Base-by-base conservation (phyloP, 179 eudicot genomes). In the Drosera spatulata region DNA sequence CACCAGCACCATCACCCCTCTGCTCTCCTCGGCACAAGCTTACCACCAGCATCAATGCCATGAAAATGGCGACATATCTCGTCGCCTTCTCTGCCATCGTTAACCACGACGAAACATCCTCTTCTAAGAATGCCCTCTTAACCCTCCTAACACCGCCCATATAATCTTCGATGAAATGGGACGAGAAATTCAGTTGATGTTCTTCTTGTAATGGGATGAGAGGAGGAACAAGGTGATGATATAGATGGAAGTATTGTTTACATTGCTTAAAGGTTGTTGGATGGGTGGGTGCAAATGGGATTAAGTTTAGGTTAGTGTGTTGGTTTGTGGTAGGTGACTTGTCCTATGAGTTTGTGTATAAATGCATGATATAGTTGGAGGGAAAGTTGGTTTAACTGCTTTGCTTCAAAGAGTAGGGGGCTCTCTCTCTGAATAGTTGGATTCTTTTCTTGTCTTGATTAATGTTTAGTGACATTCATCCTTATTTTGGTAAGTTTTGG, bases 81-180 rank as follows among this genome's bases (percentile, higher is more conserved):
- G 70, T 67, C 2, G 71, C 22, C 64, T 56, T 71, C 55, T 61
- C 66, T 14, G 68, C 70, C 73, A 71, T 71, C 3, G 40, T 41
- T 49, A 54, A 41, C 41, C 33, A 37, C 3, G 66, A 63, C 13
- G 41, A 10, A 53, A n/a, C 38, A 33, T 14, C 37, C 7, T 2
- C 13, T 15, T 50, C n/a, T 50, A 15, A 5, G 13, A 50, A 10
- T 2, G 13, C 53, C 5, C 5, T 50, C 13, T 15, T 55, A 7
- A 14, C n/a, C 9, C 8, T 55, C 4, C 39, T 5, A 5, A 55
- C 7, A 0, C 10, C 10, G 58, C 41, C 9, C n/a, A 39, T 14
- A 10, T 8, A 0, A 7, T 9, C 10, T 9, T 55, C 33, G 41
- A 2, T 55, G 1, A 50, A 50, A 50, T 4, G 53, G 13, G 12